These are phyloP conservation scores for Sambucus nigra DNA, from an alignment of 129 eudicot species.

Conservation along the genomic window DNA sequence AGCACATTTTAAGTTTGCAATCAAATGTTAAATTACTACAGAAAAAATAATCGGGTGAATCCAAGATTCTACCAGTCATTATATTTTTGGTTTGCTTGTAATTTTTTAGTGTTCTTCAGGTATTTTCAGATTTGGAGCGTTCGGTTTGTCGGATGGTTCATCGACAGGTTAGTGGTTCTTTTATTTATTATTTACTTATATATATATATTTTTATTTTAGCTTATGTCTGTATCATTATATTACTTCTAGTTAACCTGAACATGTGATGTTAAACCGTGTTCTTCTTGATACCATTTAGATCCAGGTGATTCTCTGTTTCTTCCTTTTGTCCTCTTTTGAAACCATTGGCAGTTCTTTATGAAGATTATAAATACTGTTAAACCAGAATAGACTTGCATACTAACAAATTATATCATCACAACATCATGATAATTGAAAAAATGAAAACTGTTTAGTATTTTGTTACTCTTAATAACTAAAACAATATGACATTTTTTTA, in stretches of 20 bases:
- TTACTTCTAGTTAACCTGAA: not conserved
- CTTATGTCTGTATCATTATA: not conserved
- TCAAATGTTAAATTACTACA: not conserved
- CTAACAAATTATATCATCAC: no score
- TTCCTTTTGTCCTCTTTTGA: not conserved
- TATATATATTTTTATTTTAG: conserved; percentile 1
- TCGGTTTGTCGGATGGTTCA: conserved; percentile 97
- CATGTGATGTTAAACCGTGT: not conserved
- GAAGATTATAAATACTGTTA: not conserved
- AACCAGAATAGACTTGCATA: not conserved
- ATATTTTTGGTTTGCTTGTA: conserved; percentile 1
- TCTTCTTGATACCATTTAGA: not conserved
- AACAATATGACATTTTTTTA: no score
- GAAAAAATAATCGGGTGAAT: not conserved
- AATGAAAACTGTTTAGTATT: no score
- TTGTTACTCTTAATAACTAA: no score
- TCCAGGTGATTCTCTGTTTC: not conserved
- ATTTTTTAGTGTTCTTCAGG: conserved; percentile 38
- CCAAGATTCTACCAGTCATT: not conserved
- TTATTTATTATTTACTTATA: no score
- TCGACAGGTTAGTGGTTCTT: conserved; percentile 55
- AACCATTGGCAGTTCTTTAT: not conserved
- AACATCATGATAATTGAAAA: no score
- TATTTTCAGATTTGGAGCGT: conserved; percentile 95
- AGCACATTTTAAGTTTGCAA: not conserved